Conservation (phyloP, 2,329 filamentous ascomycete genomes). For the Trichoderma afroharzianum region DNA sequence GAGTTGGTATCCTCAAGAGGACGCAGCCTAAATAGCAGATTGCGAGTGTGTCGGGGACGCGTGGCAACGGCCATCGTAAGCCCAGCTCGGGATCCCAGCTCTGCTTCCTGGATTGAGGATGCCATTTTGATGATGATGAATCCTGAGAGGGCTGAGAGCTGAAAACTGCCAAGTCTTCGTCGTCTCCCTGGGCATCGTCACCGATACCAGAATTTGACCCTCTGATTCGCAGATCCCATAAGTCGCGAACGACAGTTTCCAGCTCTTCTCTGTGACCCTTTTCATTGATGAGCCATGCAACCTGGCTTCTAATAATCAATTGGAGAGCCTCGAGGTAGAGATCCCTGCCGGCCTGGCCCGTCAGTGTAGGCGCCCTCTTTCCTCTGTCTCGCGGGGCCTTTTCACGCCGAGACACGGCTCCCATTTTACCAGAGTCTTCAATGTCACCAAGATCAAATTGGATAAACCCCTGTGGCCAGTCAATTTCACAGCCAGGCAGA, state of each 20-base stretch:
- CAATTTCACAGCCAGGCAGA: background rate
- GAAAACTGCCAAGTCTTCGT: constrained; percentile 34
- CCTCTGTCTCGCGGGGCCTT: constrained; percentile 54
- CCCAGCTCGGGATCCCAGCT: constrained; percentile 45
- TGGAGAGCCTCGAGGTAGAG: constrained; percentile 84
- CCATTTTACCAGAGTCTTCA: constrained; percentile 63
- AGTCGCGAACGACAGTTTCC: constrained; percentile 73
- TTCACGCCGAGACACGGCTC: constrained; percentile 53
- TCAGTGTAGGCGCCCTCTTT: constrained; percentile 48
- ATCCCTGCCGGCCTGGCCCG: constrained; percentile 66
- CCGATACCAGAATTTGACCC: constrained; percentile 36
- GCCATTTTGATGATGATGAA: constrained; percentile 28
- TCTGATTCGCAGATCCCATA: constrained; percentile 73
- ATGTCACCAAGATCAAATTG: constrained; percentile 61
- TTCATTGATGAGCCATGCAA: constrained; percentile 65
- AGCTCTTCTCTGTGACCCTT: constrained; percentile 68
- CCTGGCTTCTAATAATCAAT: constrained; percentile 77
- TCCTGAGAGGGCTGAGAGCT: constrained; percentile 35
- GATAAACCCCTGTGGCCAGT: constrained; percentile 45
- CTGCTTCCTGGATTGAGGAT: constrained; percentile 32
- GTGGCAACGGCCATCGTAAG: constrained; percentile 56
- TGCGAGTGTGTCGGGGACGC: constrained; percentile 68
- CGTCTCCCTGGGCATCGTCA: constrained; percentile 21
- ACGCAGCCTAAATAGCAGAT: constrained; percentile 77
- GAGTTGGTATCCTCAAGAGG: constrained; percentile 72